Base-by-base conservation (phyloP, 495 filamentous ascomycete species). In the Hypoxylon crocopeplum region DNA sequence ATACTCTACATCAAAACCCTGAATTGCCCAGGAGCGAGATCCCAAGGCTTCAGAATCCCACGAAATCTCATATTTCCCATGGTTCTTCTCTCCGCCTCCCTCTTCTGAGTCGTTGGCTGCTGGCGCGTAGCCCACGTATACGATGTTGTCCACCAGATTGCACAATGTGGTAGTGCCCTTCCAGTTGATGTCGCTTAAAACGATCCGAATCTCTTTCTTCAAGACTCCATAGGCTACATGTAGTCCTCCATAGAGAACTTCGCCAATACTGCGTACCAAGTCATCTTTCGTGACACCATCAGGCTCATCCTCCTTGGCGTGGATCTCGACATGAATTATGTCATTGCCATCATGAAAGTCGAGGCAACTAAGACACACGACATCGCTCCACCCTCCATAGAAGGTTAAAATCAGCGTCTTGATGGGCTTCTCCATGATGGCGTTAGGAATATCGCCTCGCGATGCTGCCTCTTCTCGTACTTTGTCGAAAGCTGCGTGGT, bases 281-380 rank as follows among this genome's bases (percentile, higher is more conserved):
- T 55, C 51, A 7, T 46, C 40, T 24, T 55, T 55, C 2, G 51
- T 55, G 10, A 55, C 32, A 5, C 51, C 51, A 13, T 55, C 51
- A 5, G 51, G 41, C 15, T 55, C 51, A 6, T 38, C 32, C 5
- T 46, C 15, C 40, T 21, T 37, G 11, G 51, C 51, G 13, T 45
- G 21, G 10, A 46, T 19, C 11, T 55, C 40, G 12, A 46, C 22
- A 13, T 45, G 51, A 8, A 55, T 30, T 7, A 45, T 37, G 25
- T 55, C 40, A 8, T 29, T 16, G 5, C 6, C 21, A 3, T 30
- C 21, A 13, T 45, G 22, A 7, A 41, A 52, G 36, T 52, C 27
- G 12, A 42, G 24, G 17, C 48, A 52, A n/a, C 48, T 20, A 15
- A 52, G 30, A 16, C 51, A 46, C 3, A 16, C n/a, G 0, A 8